Conservation (phyloP, 805 yeast genomes). For the Candida morakotiae region DNA sequence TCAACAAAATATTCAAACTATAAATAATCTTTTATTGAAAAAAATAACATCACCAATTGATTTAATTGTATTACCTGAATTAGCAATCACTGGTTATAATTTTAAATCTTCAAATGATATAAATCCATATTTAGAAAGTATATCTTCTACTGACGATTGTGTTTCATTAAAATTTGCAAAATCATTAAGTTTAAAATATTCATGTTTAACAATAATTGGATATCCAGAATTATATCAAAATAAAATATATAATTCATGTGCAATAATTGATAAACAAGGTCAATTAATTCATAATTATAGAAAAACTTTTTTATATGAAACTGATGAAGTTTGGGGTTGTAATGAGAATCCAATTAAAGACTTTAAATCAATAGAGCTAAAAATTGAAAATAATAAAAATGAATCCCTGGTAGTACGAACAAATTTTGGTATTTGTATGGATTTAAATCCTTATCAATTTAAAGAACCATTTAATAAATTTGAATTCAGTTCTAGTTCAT, state of each 20-base stretch:
- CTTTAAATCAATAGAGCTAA: slow-evolving; percentile 49
- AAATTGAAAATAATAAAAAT: slow-evolving; percentile 7
- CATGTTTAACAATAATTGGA: slow-evolving; percentile 73
- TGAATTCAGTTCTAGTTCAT: slow-evolving; percentile 63
- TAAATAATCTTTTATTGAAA: slow-evolving; percentile 36
- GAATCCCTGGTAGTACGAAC: slow-evolving; percentile 19
- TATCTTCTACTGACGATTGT: slow-evolving; percentile 29
- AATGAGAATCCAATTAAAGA: slow-evolving; percentile 55
- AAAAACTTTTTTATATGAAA: slow-evolving; percentile 70
- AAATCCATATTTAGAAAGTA: slow-evolving; percentile 52
- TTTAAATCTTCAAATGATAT: slow-evolving; percentile 47
- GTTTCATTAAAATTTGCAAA: slow-evolving; percentile 55
- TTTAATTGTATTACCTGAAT: slow-evolving; percentile 75
- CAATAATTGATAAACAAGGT: slow-evolving; percentile 60
- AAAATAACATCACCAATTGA: slow-evolving; percentile 41
- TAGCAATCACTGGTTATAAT: slow-evolving; percentile 82
- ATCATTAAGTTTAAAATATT: slow-evolving; percentile 42
- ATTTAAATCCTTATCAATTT: slow-evolving; percentile 81
- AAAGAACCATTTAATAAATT: slow-evolving; percentile 70
- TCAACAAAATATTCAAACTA: slow-evolving; percentile 48
- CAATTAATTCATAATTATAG: slow-evolving; percentile 60
- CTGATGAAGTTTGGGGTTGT: slow-evolving; percentile 82
- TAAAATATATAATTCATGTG: slow-evolving; percentile 65
- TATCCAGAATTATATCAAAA: slow-evolving; percentile 59
- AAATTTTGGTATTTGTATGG: slow-evolving; percentile 90